Percentiles rank a stretch among this genome's conserved stretches.
Evolutionary conservation across 495 filamentous ascomycete species (phyloP).

Genomic region (Neurospora sp.): DNA sequence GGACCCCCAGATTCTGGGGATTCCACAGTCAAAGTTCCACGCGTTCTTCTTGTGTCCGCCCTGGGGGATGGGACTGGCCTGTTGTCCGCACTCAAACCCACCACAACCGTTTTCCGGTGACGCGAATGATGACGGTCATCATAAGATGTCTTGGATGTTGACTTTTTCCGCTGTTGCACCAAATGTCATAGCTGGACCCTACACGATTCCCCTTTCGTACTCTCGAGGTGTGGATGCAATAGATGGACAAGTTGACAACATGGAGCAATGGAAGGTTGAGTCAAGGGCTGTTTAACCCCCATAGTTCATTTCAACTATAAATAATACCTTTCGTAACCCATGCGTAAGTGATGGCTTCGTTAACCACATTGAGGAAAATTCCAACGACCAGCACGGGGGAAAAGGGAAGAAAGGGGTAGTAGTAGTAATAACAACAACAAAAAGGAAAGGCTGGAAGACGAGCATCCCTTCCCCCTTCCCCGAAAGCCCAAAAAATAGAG

Average conservation of each 20-base stretch:
- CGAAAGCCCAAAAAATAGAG: slow-evolving; percentile 15
- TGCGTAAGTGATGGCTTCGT: slow-evolving; percentile 11
- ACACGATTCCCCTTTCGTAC: not conserved
- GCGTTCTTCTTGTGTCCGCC: not conserved
- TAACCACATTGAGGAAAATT: slow-evolving; percentile 12
- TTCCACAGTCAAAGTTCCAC: slow-evolving; percentile 1
- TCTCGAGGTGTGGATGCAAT: not conserved
- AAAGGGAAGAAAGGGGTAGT: slow-evolving; percentile 20
- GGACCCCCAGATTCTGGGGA: slow-evolving; percentile 1
- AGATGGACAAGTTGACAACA: not conserved
- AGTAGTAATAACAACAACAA: slow-evolving; percentile 1
- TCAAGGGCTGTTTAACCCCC: not conserved
- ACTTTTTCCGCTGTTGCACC: not conserved
- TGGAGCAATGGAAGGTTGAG: not conserved
- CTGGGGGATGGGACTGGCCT: not conserved
- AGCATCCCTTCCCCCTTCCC: not conserved
- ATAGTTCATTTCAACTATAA: slow-evolving; percentile 21
- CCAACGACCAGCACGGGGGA: slow-evolving; percentile 15
- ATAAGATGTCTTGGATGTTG: not conserved
- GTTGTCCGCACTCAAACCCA: not conserved
- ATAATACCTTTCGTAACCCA: slow-evolving; percentile 19
- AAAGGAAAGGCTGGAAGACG: not conserved
- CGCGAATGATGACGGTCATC: not conserved
- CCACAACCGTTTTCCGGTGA: not conserved
- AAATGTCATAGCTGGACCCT: not conserved